Conservation (phyloP, 148 eudicot species). For the Diospyros kaki region DNA sequence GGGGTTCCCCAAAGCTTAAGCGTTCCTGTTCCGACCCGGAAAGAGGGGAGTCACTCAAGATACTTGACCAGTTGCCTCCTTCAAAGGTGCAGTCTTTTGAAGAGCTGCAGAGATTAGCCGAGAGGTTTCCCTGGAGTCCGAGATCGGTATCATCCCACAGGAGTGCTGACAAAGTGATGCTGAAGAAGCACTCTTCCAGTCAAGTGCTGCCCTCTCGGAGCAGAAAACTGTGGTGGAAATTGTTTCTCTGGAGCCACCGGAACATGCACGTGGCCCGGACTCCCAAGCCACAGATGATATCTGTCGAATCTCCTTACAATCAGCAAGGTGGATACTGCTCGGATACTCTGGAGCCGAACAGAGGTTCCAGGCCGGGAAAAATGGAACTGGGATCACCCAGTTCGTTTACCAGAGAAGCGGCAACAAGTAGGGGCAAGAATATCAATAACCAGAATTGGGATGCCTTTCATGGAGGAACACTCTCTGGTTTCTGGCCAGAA, state of each 20-base stretch:
- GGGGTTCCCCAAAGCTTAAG: constrained; percentile 63
- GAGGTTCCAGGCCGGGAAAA: constrained; percentile 20
- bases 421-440: constrained; percentile 19
- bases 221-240: constrained; percentile 86
- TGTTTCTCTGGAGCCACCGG: constrained; percentile 93
- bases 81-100: constrained; percentile 60
- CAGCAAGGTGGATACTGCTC: constrained; percentile 92
- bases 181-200: constrained; percentile 79
- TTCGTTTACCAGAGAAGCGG: constrained; percentile 29
- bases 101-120: constrained; percentile 52
- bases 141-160: constrained; percentile 42
- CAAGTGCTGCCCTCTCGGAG: constrained; percentile 85
- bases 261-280: constrained; percentile 36
- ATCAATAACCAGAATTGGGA: constrained; percentile 30
- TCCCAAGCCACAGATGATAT: constrained; percentile 24
- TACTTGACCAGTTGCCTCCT: constrained; percentile 42
- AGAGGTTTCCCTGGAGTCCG: constrained; percentile 48
- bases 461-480: constrained; percentile 33
- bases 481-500: constrained; percentile 71
- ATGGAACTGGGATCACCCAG: constrained; percentile 29
- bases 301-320: constrained; percentile 34
- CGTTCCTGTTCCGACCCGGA: constrained; percentile 80
- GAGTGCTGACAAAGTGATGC: constrained; percentile 81
- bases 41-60: constrained; percentile 45
- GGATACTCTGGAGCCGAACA: constrained; percentile 63